These are phyloP conservation scores for Gracilaria gracilis DNA, from an alignment of 23 red algal species.

Conservation along the genomic window DNA sequence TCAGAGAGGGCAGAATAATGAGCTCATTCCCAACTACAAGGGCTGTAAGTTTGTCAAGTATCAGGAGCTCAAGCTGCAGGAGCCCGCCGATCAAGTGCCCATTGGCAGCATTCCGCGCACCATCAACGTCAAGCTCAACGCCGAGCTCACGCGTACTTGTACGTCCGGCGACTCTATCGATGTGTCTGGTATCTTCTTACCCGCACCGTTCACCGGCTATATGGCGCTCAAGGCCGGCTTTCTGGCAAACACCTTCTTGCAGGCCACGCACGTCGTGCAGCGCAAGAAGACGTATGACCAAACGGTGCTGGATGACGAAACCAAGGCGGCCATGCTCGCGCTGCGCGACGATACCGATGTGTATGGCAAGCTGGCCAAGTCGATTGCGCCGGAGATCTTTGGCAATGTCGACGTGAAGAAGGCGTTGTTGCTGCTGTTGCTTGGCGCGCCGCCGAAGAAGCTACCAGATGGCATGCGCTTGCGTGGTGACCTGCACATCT, in stretches of 20 bases:
- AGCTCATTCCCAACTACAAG: conserved; percentile 80
- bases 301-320: conserved; percentile 54
- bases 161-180: conserved; percentile 89
- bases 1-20: conserved; percentile 35
- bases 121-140: conserved; percentile 89
- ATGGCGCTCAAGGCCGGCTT: conserved; percentile 87
- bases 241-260: conserved; percentile 92
- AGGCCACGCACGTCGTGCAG: conserved; percentile 82
- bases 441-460: conserved; percentile 83
- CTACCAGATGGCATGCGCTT: conserved; percentile 95
- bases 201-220: conserved; percentile 81
- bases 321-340: conserved; percentile 40
- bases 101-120: conserved; percentile 96
- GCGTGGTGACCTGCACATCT: conserved; percentile 93
- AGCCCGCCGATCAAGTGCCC: conserved; percentile 95
- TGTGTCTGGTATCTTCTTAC: conserved; percentile 93
- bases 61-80: conserved; percentile 98
- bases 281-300: conserved; percentile 86
- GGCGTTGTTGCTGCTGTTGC: conserved; percentile 83
- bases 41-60: conserved; percentile 94
- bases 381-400: conserved; percentile 97
- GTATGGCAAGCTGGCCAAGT: conserved; percentile 80
- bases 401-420: conserved; percentile 95
- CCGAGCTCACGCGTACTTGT: conserved; percentile 78
- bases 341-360: conserved; percentile 66